Base-by-base conservation (phyloP, 2,329 filamentous ascomycete species). In the Cadophora gregata region DNA sequence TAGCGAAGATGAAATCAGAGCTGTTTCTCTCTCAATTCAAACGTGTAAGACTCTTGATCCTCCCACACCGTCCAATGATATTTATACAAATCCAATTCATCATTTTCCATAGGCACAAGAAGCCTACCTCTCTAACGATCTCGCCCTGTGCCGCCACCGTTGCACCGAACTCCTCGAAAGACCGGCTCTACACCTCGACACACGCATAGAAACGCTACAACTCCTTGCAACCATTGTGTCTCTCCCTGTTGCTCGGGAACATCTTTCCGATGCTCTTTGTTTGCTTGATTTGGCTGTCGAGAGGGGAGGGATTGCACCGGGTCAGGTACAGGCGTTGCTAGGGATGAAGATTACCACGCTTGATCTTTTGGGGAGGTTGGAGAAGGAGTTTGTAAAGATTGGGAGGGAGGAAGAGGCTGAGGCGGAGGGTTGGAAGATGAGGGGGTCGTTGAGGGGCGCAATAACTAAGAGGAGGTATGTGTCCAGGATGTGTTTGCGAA, bases 31-130 rank as follows among this genome's bases (percentile, higher is more conserved):
- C 61, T 29, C 61, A 63, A 24, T 63, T 63, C 33, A 63, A 63
- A 24, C 61, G 61, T 16, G 61, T 63, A 47, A 63, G 50, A n/a
- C n/a, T n/a, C n/a, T n/a, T n/a, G n/a, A n/a, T n/a, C n/a, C n/a
- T n/a, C n/a, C n/a, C n/a, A n/a, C n/a, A n/a, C n/a, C n/a, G n/a
- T n/a, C n/a, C n/a, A n/a, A n/a, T n/a, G n/a, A n/a, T n/a, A n/a
- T 16, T 36, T 36, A 36, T 14, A 10, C 33, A 36, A 2, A 9
- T 9, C 6, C 38, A 16, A 19, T 16, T 1, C 42, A 45, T n/a
- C n/a, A n/a, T n/a, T n/a, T n/a, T n/a, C 51, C n/a, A 31, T 3
- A 63, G 61, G 61, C 61, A 31, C 61, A 63, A 63, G 61, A 55
- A 63, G 61, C 61, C n/a, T 63, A 63, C 36, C 61, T 63, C 33